These are phyloP conservation scores for Gonium pectorale DNA, from an alignment of 139 green algal species.

Conservation along the genomic window DNA sequence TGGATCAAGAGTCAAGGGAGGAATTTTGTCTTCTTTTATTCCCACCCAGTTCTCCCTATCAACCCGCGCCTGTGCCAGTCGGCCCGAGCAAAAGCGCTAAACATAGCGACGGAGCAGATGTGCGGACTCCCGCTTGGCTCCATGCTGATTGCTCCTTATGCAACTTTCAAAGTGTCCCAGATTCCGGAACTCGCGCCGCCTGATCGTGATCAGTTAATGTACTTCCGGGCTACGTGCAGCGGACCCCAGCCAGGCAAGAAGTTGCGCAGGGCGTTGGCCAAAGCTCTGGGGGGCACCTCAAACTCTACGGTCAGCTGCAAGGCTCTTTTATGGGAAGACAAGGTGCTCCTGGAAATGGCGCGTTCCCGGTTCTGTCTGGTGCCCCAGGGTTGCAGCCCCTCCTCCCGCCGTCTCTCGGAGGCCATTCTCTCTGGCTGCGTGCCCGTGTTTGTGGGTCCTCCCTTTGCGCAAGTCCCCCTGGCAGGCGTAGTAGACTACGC, in stretches of 20 bases:
- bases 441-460: conserved; percentile 3
- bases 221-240: neutral
- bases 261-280: neutral
- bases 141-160: neutral
- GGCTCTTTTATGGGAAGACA: neutral
- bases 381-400: neutral
- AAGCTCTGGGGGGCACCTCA: neutral
- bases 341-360: neutral
- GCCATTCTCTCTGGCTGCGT: neutral
- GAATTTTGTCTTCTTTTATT: conserved; percentile 13
- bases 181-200: neutral
- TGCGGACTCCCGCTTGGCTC: neutral
- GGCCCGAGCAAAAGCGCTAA: neutral
- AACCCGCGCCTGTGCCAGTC: neutral
- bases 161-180: neutral
- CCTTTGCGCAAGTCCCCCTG: neutral
- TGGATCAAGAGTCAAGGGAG: neutral
- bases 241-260: neutral
- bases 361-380: neutral
- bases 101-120: neutral
- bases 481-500: neutral
- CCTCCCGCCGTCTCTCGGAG: neutral
- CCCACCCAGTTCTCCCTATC: neutral
- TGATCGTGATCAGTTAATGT: neutral
- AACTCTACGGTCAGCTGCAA: neutral